These are phyloP conservation scores for Xylariaceae sp. DNA, from an alignment of 2,329 filamentous ascomycete genomes.

Conservation along the genomic window DNA sequence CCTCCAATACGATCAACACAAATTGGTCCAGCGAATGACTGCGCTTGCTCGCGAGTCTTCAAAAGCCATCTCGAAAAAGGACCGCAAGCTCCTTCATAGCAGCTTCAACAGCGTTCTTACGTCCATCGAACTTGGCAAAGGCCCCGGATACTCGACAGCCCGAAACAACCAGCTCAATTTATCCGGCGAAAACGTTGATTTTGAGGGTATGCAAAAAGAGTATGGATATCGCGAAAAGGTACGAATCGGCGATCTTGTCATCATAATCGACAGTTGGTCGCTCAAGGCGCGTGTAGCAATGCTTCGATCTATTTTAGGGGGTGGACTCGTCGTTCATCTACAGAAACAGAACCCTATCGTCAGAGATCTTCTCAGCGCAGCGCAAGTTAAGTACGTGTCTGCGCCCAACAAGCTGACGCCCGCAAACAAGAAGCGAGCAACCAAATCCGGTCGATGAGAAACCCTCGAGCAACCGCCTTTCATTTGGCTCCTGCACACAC, in stretches of 20 bases:
- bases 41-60: slow-evolving; percentile 47
- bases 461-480: too few species aligned
- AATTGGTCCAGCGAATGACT: slow-evolving; percentile 45
- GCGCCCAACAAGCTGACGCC: slow-evolving; percentile 18
- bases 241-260: slow-evolving; percentile 44
- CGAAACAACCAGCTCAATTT: slow-evolving; percentile 40
- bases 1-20: slow-evolving; percentile 50
- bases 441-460: background rate
- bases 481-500: too few species aligned
- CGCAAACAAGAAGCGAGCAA: slow-evolving; percentile 15
- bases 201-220: slow-evolving; percentile 43
- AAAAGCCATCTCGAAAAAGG: slow-evolving; percentile 49
- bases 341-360: slow-evolving; percentile 38
- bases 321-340: slow-evolving; percentile 42
- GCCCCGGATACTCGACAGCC: slow-evolving; percentile 54
- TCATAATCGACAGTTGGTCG: slow-evolving; percentile 52
- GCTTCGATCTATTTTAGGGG: slow-evolving; percentile 47
- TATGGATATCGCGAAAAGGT: slow-evolving; percentile 54
- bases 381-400: slow-evolving; percentile 31
- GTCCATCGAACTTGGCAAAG: slow-evolving; percentile 52
- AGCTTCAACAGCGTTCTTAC: slow-evolving; percentile 52
- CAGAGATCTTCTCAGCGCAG: slow-evolving; percentile 34
- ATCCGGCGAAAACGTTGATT: slow-evolving; percentile 39
- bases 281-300: slow-evolving; percentile 47
- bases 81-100: slow-evolving; percentile 47